phyloP scores from a whole-genome alignment of 805 yeast species.

The Kodamaea leandrae region DNA sequence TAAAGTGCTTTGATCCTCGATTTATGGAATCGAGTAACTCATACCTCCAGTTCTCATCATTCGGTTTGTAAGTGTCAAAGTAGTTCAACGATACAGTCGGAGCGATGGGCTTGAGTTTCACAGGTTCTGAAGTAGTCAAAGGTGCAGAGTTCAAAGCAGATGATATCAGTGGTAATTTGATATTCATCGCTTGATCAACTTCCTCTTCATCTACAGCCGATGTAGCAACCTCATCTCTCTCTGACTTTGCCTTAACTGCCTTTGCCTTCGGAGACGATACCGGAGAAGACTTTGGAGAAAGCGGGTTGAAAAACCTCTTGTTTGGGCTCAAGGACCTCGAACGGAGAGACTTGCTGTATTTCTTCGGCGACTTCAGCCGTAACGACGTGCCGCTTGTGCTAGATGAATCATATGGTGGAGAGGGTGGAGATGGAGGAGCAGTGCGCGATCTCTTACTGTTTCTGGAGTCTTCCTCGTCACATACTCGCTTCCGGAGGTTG shows the following conservation, averaged over 20 bases:
- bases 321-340: conserved; percentile 16
- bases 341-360: conserved; percentile 12
- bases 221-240: too few species aligned
- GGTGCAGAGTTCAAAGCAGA: conserved; percentile 28
- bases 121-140: conserved; percentile 16
- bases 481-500: conserved; percentile 26
- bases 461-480: conserved; percentile 17
- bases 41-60: conserved; percentile 44
- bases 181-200: conserved; percentile 5
- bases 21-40: conserved; percentile 37
- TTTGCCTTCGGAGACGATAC: conserved; percentile 16
- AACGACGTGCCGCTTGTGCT: background rate
- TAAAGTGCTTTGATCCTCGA: conserved; percentile 22
- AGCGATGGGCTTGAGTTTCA: conserved; percentile 30
- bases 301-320: conserved; percentile 16
- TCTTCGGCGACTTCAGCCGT: conserved; percentile 5
- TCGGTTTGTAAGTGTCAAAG: conserved; percentile 45
- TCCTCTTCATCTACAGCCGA: background rate
- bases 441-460: conserved; percentile 40
- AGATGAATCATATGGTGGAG: conserved; percentile 14
- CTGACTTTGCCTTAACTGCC: background rate
- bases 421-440: conserved; percentile 47
- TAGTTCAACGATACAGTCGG: conserved; percentile 45
- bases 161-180: conserved; percentile 35
- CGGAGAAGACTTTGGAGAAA: conserved; percentile 21